Evolutionary conservation across 345 rosid species (phyloP).

Genomic region (Sapria himalayana): DNA sequence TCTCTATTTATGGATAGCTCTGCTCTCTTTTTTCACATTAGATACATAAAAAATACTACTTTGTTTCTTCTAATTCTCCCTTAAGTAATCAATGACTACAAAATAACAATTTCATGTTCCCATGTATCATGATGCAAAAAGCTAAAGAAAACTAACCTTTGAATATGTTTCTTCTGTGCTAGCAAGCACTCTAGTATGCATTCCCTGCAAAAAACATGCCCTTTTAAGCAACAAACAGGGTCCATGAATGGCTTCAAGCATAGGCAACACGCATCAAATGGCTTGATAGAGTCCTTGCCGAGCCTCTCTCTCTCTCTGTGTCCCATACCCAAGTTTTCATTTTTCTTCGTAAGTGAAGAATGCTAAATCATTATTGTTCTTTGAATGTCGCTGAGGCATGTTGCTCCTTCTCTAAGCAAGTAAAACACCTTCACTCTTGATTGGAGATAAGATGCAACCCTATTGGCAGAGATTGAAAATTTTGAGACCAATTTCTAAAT

Average conservation of each 20-base stretch:
- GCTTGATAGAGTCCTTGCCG: slow-evolving; percentile 85
- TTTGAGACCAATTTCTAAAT: too few relatives aligned
- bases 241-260: slow-evolving; percentile 79
- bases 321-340: slow-evolving; percentile 77
- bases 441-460: too few relatives aligned
- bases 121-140: too few relatives aligned
- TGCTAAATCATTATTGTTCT: slow-evolving; percentile 90
- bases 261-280: slow-evolving; percentile 84
- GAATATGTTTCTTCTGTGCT: slow-evolving; percentile 78
- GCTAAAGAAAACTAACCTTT: slow-evolving; percentile 27
- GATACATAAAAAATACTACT: too few relatives aligned
- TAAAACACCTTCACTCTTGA: too few relatives aligned
- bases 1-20: too few relatives aligned
- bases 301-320: slow-evolving; percentile 92
- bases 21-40: too few relatives aligned
- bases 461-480: too few relatives aligned
- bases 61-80: too few relatives aligned
- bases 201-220: slow-evolving; percentile 78
- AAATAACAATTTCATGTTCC: too few relatives aligned
- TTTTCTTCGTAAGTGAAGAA: slow-evolving; percentile 98
- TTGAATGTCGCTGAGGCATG: slow-evolving; percentile 97
- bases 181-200: slow-evolving; percentile 80
- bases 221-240: slow-evolving; percentile 81
- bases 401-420: too few relatives aligned
- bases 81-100: too few relatives aligned